Evolutionary conservation across 1,284 basidiomycete species (phyloP), one percentile per base, ranked within the genome.

Genomic region (Tausonia pullulans): DNA sequence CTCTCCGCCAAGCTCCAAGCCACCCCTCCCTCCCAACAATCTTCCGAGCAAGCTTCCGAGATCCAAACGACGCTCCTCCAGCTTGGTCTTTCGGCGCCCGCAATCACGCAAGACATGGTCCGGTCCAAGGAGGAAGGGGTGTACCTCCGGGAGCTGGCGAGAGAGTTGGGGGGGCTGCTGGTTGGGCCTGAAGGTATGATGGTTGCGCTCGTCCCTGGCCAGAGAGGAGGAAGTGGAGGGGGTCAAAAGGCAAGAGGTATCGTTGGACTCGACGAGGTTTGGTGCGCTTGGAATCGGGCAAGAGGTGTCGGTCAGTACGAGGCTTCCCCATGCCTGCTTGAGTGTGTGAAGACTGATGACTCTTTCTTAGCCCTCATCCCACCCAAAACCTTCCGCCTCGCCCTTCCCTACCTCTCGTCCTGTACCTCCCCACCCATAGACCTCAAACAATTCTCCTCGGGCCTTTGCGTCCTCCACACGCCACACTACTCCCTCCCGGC

Each of bases 251-350:
- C 72, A 0, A 76, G 78, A 54, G 92, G 90, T 0, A 82, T 98
- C 14, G 81, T 97, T 39, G 89, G 87, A 0, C 78, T 98, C 16
- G 95, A 98, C 74, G 93, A 97, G 74, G 87, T 92, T 0, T 98
- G 95, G 95, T 92, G 92, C 54, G 83, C 89, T 1, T 98, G 95
- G 95, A 98, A 98, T 75, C 85, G 95, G 61, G 92, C 91, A 2
- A 79, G 95, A 66, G 95, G 95, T 60, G 87, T 97, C 60, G 86
- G 92, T 92, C 72, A 74, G 90, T 79, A 59, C 61, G 64, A 16
- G 43, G 48, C n/a, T 13, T 67, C 49, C 39, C 55, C 10, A 49
- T 16, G 66, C 53, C 46, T 53, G 46, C 62, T 46, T 48, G 53
- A 58, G 49, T 46, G 27, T 56, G 57, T 54, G 48, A 51, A 55